Conservation (phyloP, 1,284 basidiomycete species). For the Moniliella sp. region DNA sequence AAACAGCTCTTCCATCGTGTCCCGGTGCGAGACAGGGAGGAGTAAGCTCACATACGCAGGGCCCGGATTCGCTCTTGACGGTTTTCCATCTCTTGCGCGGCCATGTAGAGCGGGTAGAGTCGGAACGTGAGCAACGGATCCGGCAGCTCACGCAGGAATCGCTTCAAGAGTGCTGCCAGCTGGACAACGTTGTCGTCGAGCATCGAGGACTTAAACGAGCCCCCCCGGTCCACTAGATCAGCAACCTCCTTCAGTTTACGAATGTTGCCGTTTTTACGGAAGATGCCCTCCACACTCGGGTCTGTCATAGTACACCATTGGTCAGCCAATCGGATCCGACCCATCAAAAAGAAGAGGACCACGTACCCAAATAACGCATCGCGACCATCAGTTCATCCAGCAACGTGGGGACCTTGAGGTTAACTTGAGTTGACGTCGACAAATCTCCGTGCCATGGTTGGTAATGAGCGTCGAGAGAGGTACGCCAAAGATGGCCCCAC, state of each 20-base stretch:
- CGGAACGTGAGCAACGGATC: conserved; percentile 89
- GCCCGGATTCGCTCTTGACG: too few species aligned
- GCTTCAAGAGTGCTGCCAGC: conserved; percentile 82
- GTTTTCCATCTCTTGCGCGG: too few species aligned
- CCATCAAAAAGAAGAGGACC: not conserved
- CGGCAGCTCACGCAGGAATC: conserved; percentile 83
- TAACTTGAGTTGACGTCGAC: conserved; percentile 55
- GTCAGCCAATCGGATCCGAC: not conserved
- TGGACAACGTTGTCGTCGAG: conserved; percentile 98
- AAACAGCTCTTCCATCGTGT: conserved; percentile 90
- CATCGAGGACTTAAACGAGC: too few species aligned
- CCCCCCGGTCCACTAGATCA: conserved; percentile 80
- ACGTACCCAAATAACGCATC: conserved; percentile 88
- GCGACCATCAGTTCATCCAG: conserved; percentile 54
- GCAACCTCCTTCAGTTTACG: conserved; percentile 68
- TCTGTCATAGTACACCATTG: too few species aligned
- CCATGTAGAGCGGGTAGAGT: conserved; percentile 67
- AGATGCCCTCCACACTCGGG: conserved; percentile 98
- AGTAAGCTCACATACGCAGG: conserved; percentile 67
- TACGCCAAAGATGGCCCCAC: conserved; percentile 78
- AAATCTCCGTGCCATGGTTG: conserved; percentile 74
- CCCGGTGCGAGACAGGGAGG: conserved; percentile 74
- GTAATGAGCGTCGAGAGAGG: conserved; percentile 86
- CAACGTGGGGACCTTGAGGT: conserved; percentile 46
- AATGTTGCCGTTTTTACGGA: conserved; percentile 95